Conservation (phyloP, 768 basidiomycete genomes). For the Exsudoporus frostii region DNA sequence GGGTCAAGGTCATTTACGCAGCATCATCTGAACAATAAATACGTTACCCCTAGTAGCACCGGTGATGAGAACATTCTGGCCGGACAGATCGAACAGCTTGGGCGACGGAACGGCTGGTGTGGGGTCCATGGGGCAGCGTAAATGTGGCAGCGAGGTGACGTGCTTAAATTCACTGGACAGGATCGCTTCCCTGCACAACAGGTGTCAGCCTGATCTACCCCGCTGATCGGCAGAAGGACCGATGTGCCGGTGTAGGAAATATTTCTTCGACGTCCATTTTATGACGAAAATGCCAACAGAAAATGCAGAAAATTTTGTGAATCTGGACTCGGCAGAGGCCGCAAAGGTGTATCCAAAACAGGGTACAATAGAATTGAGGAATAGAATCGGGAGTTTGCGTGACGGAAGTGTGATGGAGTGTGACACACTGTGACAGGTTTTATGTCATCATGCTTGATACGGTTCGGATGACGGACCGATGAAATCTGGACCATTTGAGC, state of each 20-base stretch:
- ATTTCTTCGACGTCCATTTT: not conserved
- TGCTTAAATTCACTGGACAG: constrained; percentile 21
- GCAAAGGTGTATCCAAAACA: constrained; percentile 18
- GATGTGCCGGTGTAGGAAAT: constrained; percentile 21
- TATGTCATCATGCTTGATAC: constrained; percentile 28
- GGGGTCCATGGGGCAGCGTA: constrained; percentile 43
- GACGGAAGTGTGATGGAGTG: constrained; percentile 19
- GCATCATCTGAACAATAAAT: constrained; percentile 13
- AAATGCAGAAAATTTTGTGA: constrained; percentile 9
- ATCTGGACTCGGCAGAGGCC: constrained; percentile 13
- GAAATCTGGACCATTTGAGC: constrained; percentile 19
- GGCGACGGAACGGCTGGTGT: constrained; percentile 48
- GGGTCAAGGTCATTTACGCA: constrained; percentile 15
- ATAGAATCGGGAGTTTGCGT: constrained; percentile 24
- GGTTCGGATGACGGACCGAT: constrained; percentile 34
- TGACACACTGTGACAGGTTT: constrained; percentile 24
- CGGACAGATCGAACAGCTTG: constrained; percentile 63
- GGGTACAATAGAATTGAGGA: constrained; percentile 22
- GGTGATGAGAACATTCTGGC: constrained; percentile 73
- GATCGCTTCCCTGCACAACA: not conserved
- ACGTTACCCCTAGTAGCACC: constrained; percentile 72
- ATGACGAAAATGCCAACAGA: constrained; percentile 4
- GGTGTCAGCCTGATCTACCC: constrained; percentile 22
- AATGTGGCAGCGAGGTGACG: constrained; percentile 5
- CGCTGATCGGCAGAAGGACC: constrained; percentile 32